phyloP scores from a whole-genome alignment of 345 rosid genomes.

The Citrus cavaleriei region DNA sequence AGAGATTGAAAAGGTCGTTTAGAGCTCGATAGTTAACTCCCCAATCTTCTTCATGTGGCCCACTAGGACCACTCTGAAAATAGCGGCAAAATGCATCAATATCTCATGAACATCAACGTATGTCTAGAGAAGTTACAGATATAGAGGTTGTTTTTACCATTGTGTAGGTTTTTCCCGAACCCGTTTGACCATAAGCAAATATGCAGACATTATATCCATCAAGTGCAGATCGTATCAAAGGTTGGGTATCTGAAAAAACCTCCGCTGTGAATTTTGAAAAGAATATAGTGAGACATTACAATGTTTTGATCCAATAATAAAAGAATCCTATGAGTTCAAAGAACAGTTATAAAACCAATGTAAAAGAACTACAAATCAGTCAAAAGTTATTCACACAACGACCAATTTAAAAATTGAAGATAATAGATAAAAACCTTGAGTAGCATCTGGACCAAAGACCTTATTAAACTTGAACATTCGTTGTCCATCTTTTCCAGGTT shows the following conservation, averaged over 20 bases:
- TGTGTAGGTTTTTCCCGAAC: conserved; percentile 93
- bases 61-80: conserved; percentile 67
- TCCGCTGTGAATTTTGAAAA: conserved; percentile 51
- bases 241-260: conserved; percentile 71
- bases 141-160: conserved; percentile 45
- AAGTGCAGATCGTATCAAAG: conserved; percentile 66
- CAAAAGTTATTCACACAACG: not conserved
- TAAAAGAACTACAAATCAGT: not conserved
- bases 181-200: conserved; percentile 99
- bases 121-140: not conserved
- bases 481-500: conserved; percentile 70
- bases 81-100: conserved; percentile 2
- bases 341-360: not conserved
- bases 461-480: conserved; percentile 71
- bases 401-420: not conserved
- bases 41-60: conserved; percentile 65
- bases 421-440: conserved; percentile 62
- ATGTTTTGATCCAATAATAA: not conserved
- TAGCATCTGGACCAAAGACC: conserved; percentile 61
- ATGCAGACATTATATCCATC: conserved; percentile 92
- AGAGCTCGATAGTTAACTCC: conserved; percentile 91
- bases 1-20: conserved; percentile 65
- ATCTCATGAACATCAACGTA: conserved; percentile 2
- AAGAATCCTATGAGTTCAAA: not conserved
- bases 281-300: conserved; percentile 11